Conservation (phyloP, 257 asterid species). For the Fraxinus anomala region DNA sequence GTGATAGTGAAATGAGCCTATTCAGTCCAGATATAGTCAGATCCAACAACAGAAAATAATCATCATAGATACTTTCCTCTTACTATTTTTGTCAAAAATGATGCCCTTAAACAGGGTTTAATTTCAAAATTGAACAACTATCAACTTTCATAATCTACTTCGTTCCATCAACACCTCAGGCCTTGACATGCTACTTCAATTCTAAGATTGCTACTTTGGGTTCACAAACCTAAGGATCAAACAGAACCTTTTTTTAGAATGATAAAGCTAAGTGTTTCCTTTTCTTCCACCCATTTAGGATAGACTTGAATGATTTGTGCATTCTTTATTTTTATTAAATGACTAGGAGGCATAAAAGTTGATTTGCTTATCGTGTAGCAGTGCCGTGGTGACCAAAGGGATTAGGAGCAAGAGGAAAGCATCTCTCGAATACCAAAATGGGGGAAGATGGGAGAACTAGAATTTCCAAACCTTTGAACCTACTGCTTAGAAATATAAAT, state of each 20-base stretch:
- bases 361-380: not conserved
- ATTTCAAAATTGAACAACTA: not conserved
- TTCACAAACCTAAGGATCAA: constrained; percentile 1
- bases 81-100: not conserved
- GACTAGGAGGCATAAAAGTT: not conserved
- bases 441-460: not conserved
- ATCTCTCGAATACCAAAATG: not conserved
- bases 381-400: not conserved
- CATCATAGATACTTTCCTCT: not conserved
- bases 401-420: not conserved
- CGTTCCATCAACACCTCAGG: not conserved
- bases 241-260: not conserved
- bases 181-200: not conserved
- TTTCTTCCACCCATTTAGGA: not conserved
- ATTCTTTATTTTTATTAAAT: constrained; percentile 11
- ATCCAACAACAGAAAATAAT: constrained; percentile 10
- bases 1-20: constrained; percentile 4
- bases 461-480: not conserved
- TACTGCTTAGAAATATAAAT: not conserved
- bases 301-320: not conserved
- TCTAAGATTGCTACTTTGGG: not conserved
- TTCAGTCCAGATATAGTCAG: not conserved
- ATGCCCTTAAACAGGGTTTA: not conserved
- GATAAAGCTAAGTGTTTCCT: not conserved
- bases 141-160: not conserved